Evolutionary conservation across 1,139 yeast genomes (phyloP), one percentile per base, ranked within the genome.

Genomic region (Kodamaea sp.): DNA sequence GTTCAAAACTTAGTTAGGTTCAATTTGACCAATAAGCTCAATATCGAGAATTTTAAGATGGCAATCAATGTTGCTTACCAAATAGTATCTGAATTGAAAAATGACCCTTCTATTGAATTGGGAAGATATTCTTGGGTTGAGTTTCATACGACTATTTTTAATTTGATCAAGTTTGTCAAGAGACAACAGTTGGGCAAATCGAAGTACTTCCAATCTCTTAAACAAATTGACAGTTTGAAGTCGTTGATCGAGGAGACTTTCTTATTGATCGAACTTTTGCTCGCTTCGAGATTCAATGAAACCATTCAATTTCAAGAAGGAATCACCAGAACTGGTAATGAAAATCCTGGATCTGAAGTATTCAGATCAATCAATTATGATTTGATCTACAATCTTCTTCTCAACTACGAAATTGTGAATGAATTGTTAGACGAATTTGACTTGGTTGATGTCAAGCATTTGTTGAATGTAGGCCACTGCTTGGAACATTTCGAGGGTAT

Each of bases 21-120:
- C 50, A 70, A 70, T 39, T 48, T 69, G 34, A 65, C 70, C 25
- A 65, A 61, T 35, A 61, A 52, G 28, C 41, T 70, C 22, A 59
- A 62, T 41, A 37, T 61, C 4, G 55, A 51, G 10, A 63, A 61
- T 39, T 63, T 53, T 39, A 55, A 54, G 31, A 38, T 65, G 32
- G 58, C 58, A 2, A 37, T 53, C 16, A 50, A 50, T n/a, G 46
- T 51, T 10, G 28, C 55, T 7, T 54, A 52, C 37, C 63, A 59
- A 37, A 45, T 61, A 3, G 29, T 59, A 4, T 22, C 31, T 2
- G 46, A 47, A 12, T 35, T 47, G 13, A 34, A 32, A 5, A 27
- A 20, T 6, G 35, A 31, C 19, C 32, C 29, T 7, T 28, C 34
- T 2, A 24, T 36, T 9, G 46, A 41, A 18, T 27, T 47, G 13